Evolutionary conservation across 2,329 filamentous ascomycete genomes (phyloP).

Genomic region (Fusarium sororula): DNA sequence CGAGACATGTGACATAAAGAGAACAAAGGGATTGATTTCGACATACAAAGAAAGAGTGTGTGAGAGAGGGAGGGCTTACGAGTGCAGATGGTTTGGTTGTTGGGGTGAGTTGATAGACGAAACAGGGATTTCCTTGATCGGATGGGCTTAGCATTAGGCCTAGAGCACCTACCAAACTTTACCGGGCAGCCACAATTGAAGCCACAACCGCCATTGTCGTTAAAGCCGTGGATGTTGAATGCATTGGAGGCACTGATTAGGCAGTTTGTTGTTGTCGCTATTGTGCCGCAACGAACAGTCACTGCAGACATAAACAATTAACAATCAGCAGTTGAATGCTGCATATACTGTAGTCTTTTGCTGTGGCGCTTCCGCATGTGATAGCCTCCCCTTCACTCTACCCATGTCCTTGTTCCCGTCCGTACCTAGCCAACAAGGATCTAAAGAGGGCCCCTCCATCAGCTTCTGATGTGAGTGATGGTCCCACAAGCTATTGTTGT

Average conservation of each 20-base stretch:
- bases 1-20: background rate
- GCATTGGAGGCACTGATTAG: background rate
- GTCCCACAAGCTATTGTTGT: slow-evolving; percentile 13
- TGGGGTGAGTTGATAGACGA: slow-evolving; percentile 17
- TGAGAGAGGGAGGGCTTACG: background rate
- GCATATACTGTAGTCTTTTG: background rate
- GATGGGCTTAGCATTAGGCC: background rate
- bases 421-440: slow-evolving; percentile 10
- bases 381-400: background rate
- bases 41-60: background rate
- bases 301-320: background rate
- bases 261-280: background rate
- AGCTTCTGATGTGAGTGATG: background rate
- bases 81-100: slow-evolving; percentile 18
- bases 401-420: slow-evolving; percentile 23
- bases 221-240: background rate
- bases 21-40: background rate
- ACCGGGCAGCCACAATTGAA: slow-evolving; percentile 20
- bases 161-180: slow-evolving; percentile 1
- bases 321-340: background rate
- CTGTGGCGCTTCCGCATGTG: slow-evolving; percentile 26
- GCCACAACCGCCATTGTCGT: slow-evolving; percentile 23
- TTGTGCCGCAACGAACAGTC: background rate
- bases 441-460: slow-evolving; percentile 13
- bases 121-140: slow-evolving; percentile 3